phyloP scores from a whole-genome alignment of 139 green algal genomes.

The Micractinium sp. region DNA sequence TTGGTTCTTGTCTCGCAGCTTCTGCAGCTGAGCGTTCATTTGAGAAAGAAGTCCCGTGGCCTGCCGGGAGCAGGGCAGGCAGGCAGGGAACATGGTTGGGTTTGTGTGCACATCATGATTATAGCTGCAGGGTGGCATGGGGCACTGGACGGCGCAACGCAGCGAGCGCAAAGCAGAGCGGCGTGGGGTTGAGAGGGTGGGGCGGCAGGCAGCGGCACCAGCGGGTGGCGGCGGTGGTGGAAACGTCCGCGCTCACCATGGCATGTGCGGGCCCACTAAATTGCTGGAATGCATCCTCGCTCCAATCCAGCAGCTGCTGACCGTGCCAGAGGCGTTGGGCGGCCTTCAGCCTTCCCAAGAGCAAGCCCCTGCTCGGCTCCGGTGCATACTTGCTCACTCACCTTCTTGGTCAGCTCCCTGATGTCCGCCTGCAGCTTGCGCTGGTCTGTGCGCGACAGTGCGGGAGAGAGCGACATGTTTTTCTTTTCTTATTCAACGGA shows the following conservation, averaged over 20 bases:
- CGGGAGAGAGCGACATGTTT: too few species aligned
- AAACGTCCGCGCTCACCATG: neutral
- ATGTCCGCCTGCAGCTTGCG: constrained; percentile 9
- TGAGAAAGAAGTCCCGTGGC: neutral
- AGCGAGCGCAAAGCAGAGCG: too few species aligned
- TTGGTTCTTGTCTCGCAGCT: constrained; percentile 39
- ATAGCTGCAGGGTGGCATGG: neutral
- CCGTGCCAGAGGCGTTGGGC: too few species aligned
- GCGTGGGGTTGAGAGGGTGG: neutral
- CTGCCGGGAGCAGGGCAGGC: neutral
- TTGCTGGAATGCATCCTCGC: too few species aligned
- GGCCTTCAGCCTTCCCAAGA: too few species aligned
- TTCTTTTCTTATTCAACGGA: too few species aligned
- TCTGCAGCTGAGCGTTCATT: constrained; percentile 32
- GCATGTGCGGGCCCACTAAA: too few species aligned
- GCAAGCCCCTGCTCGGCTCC: too few species aligned
- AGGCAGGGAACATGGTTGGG: neutral
- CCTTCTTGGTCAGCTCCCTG: constrained; percentile 7
- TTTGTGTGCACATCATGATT: too few species aligned
- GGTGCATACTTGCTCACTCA: neutral
- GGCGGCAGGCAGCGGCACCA: neutral
- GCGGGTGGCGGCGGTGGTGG: neutral
- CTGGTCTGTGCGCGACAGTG: neutral
- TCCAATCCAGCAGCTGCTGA: too few species aligned
- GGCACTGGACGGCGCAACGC: too few species aligned